Evolutionary conservation across 2,329 filamentous ascomycete genomes (phyloP), one percentile per base, ranked within the genome.

Genomic region (Aspergillus udagawae): DNA sequence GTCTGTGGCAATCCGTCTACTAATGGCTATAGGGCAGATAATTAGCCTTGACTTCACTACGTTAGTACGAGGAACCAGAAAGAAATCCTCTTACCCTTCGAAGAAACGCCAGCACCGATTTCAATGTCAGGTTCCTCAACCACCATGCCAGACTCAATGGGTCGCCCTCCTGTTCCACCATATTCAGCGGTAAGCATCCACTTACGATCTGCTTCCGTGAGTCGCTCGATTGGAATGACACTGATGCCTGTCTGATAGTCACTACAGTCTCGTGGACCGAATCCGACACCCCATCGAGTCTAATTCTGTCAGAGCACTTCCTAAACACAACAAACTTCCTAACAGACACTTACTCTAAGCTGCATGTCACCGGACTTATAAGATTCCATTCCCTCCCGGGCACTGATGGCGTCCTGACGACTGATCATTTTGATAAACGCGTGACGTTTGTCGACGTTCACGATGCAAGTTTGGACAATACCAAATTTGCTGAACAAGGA

Each of bases 351-450:
- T 81, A 89, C 86, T 66, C 89, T 83, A 54, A 91, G 84, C 63
- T 91, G 85, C 66, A 89, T 83, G 52, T 91, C 88, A 4, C 87
- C 82, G 58, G 86, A 83, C 62, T 89, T 86, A 60, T 86, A 85
- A 53, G 86, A 86, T 73, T 97, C 92, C 86, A 97, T 96, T 52
- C 87, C 90, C 41, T 89, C 85, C 72, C 95, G 95, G 52, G 94
- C 94, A 60, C 74, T 80, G 58, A 96, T 83, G 14, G 94, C 93
- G 74, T 96, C 91, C 60, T 86, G 83, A 41, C 95, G 91, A 62
- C 86, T 94, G 64, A 94, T 84, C 94, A 99, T 99, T 78, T 99
- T 99, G 69, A 99, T 93, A 73, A 99, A 99, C 5, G 94, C 94
- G 75, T 99, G 94, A 20, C 94, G 90, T 78, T 97, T 99, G 70